Base-by-base conservation (phyloP, 2,329 filamentous ascomycete species). In the Cyphellophora attinorum region DNA sequence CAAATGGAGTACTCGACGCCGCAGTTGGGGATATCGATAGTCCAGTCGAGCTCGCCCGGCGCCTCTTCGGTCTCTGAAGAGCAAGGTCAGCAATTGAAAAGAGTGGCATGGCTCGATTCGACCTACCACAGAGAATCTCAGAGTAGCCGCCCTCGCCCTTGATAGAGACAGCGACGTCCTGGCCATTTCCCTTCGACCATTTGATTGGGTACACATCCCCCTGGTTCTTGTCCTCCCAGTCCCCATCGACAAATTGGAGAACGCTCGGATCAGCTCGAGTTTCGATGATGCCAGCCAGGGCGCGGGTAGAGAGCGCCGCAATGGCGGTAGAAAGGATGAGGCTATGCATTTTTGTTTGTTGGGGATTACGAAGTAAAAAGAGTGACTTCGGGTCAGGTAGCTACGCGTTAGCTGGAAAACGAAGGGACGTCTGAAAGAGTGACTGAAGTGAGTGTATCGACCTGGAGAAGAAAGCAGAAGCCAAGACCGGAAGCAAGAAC, bases 131-230 rank as follows among this genome's bases (percentile, higher is more conserved):
- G n/a, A n/a, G n/a, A n/a, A n/a, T n/a, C n/a, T n/a, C n/a, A n/a
- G n/a, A n/a, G n/a, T n/a, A n/a, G n/a, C 37, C 44, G 18, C 29
- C 42, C 5, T 33, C 32, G 33, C 46, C 46, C 11, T 40, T 43
- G 16, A 48, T 29, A 29, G 38, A 36, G 13, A 48, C 28, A 13
- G 41, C 37, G 10, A 48, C 41, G 6, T 39, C 35, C 3, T 30
- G 30, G 5, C 39, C 39, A 31, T 45, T 34, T 6, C 46, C 46
- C 15, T 35, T 28, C 19, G 39, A 39, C 37, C 38, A 48, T 5
- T 35, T 30, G 34, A 48, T 42, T 3, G 38, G 35, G 41, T 40
- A 41, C 15, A 40, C 17, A 17, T 44, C 33, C 29, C 44, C 46
- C 11, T 40, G 36, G 8, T 37, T 39, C 29, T 43, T 44, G 27